Percentiles rank a stretch among this genome's conserved stretches.
Conservation (phyloP, 805 yeast species). For the Wickerhamomyces chaumierensis region DNA sequence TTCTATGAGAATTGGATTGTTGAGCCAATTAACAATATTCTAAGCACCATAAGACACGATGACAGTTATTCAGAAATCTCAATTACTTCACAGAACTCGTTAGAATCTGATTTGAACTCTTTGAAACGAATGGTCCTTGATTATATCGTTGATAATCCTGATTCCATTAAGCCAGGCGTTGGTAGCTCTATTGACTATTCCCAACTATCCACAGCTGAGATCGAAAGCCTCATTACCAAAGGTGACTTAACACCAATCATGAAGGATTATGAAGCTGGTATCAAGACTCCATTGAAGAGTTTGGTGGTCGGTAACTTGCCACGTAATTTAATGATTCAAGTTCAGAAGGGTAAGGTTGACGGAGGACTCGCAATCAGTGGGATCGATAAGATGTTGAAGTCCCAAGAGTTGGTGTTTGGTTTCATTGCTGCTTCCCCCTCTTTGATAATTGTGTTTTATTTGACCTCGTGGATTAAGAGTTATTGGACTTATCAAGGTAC, state of each 20-base stretch:
- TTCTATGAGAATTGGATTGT: constrained; percentile 78
- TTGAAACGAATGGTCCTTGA: constrained; percentile 83
- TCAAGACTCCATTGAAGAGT: constrained; percentile 57
- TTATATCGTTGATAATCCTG: constrained; percentile 34
- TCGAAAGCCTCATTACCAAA: constrained; percentile 39
- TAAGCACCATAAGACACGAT: constrained; percentile 79
- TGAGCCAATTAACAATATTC: constrained; percentile 59
- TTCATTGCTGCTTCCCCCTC: constrained; percentile 84
- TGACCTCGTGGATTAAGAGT: constrained; percentile 20
- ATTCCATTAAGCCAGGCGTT: constrained; percentile 2
- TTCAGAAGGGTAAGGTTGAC: constrained; percentile 95
- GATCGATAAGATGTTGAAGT: constrained; percentile 76
- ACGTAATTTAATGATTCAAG: constrained; percentile 72
- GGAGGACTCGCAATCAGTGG: constrained; percentile 86
- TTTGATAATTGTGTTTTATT: constrained; percentile 41
- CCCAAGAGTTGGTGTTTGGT: constrained; percentile 92
- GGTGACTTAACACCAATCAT: constrained; percentile 78
- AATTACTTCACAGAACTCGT: constrained; percentile 66
- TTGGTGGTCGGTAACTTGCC: constrained; percentile 57
- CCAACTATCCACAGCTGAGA: constrained; percentile 11
- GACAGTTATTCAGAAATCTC: constrained; percentile 54
- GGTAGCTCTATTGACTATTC: constrained; percentile 3
- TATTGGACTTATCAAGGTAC: constrained; percentile 26
- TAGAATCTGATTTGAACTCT: constrained; percentile 68
- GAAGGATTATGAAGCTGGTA: constrained; percentile 68